phyloP scores from a whole-genome alignment of 805 yeast species.

The Candida insectorum region DNA sequence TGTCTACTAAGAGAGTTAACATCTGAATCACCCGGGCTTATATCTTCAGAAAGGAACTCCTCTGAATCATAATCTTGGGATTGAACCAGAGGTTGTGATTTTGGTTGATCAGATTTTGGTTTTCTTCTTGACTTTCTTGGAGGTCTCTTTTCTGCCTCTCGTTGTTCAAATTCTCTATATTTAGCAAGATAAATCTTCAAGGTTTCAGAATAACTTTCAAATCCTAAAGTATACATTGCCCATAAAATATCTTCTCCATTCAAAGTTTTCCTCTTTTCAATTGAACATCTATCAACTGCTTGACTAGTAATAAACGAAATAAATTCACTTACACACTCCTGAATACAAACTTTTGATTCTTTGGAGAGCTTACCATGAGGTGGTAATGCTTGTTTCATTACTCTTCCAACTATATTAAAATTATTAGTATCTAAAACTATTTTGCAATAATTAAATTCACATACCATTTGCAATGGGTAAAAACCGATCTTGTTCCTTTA shows the following conservation, averaged over 20 bases:
- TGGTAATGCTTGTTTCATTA: conserved; percentile 75
- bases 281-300: conserved; percentile 68
- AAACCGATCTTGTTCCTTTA: conserved; percentile 43
- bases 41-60: conserved; percentile 12
- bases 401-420: conserved; percentile 49
- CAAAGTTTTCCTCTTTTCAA: conserved; percentile 71
- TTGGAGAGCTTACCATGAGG: conserved; percentile 71
- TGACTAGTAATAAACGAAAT: conserved; percentile 79
- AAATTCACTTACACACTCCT: conserved; percentile 80
- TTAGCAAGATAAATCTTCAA: conserved; percentile 57
- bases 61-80: conserved; percentile 8
- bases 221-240: conserved; percentile 66
- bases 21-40: conserved; percentile 13
- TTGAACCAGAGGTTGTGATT: background rate
- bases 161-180: conserved; percentile 17
- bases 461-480: conserved; percentile 43
- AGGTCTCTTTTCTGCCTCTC: conserved; percentile 13
- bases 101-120: background rate
- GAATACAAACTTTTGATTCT: conserved; percentile 78
- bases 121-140: conserved; percentile 8
- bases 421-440: conserved; percentile 7
- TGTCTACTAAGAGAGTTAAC: conserved; percentile 1
- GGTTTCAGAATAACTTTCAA: conserved; percentile 77
- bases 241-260: conserved; percentile 76
- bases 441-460: conserved; percentile 11